Base-by-base conservation (phyloP, 345 rosid genomes). In the Lepidium didymum region DNA sequence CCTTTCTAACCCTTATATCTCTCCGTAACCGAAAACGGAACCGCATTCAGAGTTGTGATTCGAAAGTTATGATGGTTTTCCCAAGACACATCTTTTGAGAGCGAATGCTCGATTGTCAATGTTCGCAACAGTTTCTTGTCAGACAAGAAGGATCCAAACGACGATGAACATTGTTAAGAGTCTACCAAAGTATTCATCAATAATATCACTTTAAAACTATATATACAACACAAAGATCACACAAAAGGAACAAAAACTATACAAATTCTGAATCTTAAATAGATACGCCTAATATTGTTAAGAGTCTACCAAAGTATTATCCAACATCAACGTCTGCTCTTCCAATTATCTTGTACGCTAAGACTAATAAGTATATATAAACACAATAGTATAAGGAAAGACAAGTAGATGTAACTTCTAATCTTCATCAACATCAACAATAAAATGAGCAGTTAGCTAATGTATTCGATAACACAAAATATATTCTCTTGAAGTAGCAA, bases 211-310 rank as follows among this genome's bases (percentile, higher is more conserved):
- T 38, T 0, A 40, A 57, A 5, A 27, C 60, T 34, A 34, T 51
- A 66, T 45, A 58, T 29, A 47, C 64, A 36, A 31, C 55, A 54
- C 10, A 34, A 44, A 49, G 29, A 55, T 19, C 36, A 10, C 40
- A 62, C 34, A 37, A 13, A 33, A 9, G 31, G 31, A 4, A 27
- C 5, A 59, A 36, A 1, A 69, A 41, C 31, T 4, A 27, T 4
- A 27, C 5, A 27, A 64, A 79, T 81, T 84, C 83, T 57, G 72
- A 73, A 82, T 84, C 95, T 33, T 21, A 57, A 64, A 64, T 71
- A 64, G 77, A n/a, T n/a, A n/a, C 56, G 66, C 67, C 77, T 66
- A 33, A 51, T 68, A 66, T 66, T 73, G 62, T 58, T 73, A 49
- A 29, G 72, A 51, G 72, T 4, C 57, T 72, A 72, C 65, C 76